Evolutionary conservation across 148 eudicot species (phyloP), one percentile per base, ranked within the genome.

Genomic region (Rhododendron ovatum): DNA sequence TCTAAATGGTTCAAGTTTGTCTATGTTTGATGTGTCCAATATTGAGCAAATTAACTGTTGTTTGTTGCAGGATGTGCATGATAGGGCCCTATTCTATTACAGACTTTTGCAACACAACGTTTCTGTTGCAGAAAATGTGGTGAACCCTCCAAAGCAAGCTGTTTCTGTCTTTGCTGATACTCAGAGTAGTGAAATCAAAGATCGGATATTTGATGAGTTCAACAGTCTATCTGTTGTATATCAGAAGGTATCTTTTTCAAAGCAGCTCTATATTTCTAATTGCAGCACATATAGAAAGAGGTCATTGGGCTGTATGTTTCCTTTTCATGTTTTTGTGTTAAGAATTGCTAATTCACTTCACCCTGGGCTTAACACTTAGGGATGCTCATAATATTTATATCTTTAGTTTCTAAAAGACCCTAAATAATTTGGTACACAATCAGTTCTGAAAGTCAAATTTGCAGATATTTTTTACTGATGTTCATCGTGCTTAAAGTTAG

Each of bases 111-210:
- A 95, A 77, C 87, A 98, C 30, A 91, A 91, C 80, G 91, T 93
- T 79, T 89, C 96, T 78, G 91, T 92, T 74, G 98, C 99, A 79
- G 98, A 98, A 85, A 85, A 89, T 73, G 95, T 98, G 87, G 96
- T 98, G 35, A 93, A 98, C 90, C 98, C 99, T 88, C 94, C 98
- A 80, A 98, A 98, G 91, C 99, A 95, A 94, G 99, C 99, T 57
- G 98, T 98, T 89, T 98, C 99, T 47, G 99, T 94, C 82, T 98
- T 98, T 91, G 98, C 99, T 43, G 99, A 98, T 87, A 94, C 94
- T 80, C 98, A 94, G 86, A 95, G 93, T 86, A 98, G 96, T 80
- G 99, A 98, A 91, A 91, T 98, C 88, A 98, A 94, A 89, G 99
- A 98, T 92, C 93, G 98, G 57, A 98, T 98, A 88, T 98, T 98